phyloP scores from a whole-genome alignment of 2,329 filamentous ascomycete species.

The Penicillium sp. region DNA sequence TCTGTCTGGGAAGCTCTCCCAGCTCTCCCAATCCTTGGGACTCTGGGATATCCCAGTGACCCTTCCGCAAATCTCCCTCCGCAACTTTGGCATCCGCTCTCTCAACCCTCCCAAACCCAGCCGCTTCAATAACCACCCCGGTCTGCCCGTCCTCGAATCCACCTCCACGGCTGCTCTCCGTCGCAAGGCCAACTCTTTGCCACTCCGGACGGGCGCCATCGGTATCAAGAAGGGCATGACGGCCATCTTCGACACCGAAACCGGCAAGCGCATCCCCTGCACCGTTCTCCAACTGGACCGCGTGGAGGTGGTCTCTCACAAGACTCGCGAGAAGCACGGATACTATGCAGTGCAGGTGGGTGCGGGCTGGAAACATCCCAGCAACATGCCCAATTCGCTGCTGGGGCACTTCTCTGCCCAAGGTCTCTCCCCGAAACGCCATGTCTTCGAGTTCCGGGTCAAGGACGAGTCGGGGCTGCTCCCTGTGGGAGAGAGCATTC shows the following conservation, averaged over 20 bases:
- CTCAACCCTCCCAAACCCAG: slow-evolving; percentile 47
- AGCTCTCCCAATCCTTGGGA: slow-evolving; percentile 20
- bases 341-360: slow-evolving; percentile 95
- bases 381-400: slow-evolving; percentile 73
- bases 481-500: slow-evolving; percentile 66
- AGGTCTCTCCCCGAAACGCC: slow-evolving; percentile 74
- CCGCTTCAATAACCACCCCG: slow-evolving; percentile 50
- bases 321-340: slow-evolving; percentile 72
- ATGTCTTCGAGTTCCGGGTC: slow-evolving; percentile 83
- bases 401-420: slow-evolving; percentile 83
- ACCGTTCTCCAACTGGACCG: slow-evolving; percentile 91
- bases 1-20: slow-evolving; percentile 27
- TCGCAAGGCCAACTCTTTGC: slow-evolving; percentile 53
- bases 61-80: slow-evolving; percentile 23
- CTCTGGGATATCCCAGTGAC: slow-evolving; percentile 21
- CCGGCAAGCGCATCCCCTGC: slow-evolving; percentile 72
- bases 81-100: slow-evolving; percentile 51
- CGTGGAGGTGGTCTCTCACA: slow-evolving; percentile 82
- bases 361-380: slow-evolving; percentile 63
- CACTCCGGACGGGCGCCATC: slow-evolving; percentile 71
- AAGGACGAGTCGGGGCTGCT: slow-evolving; percentile 65
- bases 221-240: slow-evolving; percentile 96
- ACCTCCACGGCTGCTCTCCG: slow-evolving; percentile 54
- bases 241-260: slow-evolving; percentile 70
- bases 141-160: slow-evolving; percentile 49